Base-by-base conservation (phyloP, 257 asterid species). In the Jasminum sambac region DNA sequence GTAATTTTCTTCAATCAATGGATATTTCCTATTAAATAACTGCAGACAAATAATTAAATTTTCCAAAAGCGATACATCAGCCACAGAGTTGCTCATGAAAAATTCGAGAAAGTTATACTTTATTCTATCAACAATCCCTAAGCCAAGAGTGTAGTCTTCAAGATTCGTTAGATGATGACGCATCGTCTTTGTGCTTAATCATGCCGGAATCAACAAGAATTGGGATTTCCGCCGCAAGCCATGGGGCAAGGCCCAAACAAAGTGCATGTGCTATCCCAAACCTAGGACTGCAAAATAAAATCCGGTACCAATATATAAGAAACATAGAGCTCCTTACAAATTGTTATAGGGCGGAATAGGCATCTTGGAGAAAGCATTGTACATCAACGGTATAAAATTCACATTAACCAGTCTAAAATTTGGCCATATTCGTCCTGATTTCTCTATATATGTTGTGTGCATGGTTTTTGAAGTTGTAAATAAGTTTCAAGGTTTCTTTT, bases 191-290 rank as follows among this genome's bases (percentile, higher is more conserved):
- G 81, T 83, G 88, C 34, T 83, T 83, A 63, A 83, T 60, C 85
- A 83, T 83, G 65, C 83, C 85, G 48, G 88, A 83, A 78, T 80
- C 88, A 66, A 80, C 88, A 36, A 83, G 83, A 59, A 83, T 42
- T 13, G 88, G 88, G 68, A 83, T 83, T 76, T 83, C 88, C 36
- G 88, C 88, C 11, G 88, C 88, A 68, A 83, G 82, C 88, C 88
- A 83, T 69, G 88, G 88, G 39, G 88, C 88, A 63, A 83, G 85
- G 42, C 88, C 88, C 76, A 83, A 70, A 66, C 88, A 83, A 19
- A 83, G 85, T 0, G 88, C 88, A 52, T 80, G 85, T 5, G 88
- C 88, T 6, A 83, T 75, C n/a, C 88, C 88, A 67, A 83, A 83
- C 71, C 88, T 83, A 38, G 88, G 88, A 73, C 85, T 83, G 38